phyloP scores from a whole-genome alignment of 345 rosid species.

The Angophora floribunda region DNA sequence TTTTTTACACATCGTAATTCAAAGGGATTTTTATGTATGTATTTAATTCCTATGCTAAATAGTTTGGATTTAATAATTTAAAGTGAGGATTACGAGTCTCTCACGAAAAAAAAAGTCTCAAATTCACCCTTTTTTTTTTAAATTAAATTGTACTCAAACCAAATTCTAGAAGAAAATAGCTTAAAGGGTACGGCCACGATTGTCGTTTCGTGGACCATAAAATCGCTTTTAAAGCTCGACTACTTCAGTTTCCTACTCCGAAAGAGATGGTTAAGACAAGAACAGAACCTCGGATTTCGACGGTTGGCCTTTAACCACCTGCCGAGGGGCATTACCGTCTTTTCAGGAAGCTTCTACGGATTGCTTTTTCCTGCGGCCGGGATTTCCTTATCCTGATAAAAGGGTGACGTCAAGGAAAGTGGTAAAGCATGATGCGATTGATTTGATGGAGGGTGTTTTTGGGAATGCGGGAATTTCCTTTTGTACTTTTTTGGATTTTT shows the following conservation, averaged over 20 bases:
- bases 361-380: not conserved
- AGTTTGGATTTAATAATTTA: not conserved
- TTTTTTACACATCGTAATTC: not conserved
- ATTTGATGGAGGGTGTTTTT: not conserved
- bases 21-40: not conserved
- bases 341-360: not conserved
- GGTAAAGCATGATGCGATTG: not conserved
- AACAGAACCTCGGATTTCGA: not conserved
- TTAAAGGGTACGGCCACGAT: not conserved
- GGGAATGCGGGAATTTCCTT: not conserved
- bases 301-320: not conserved
- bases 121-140: not conserved
- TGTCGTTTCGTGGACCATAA: not conserved
- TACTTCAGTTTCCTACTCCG: not conserved
- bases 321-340: not conserved
- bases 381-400: not conserved
- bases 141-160: not conserved
- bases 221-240: not conserved
- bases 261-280: not conserved
- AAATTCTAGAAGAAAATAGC: not conserved
- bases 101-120: fast-evolving
- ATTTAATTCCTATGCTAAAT: not conserved
- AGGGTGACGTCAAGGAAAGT: not conserved
- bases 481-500: not conserved
- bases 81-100: too few species aligned